Percentiles rank a stretch among this genome's conserved stretches.
These are phyloP conservation scores for Rhododendron mucronatum DNA, from an alignment of 148 eudicot genomes.

Conservation along the genomic window DNA sequence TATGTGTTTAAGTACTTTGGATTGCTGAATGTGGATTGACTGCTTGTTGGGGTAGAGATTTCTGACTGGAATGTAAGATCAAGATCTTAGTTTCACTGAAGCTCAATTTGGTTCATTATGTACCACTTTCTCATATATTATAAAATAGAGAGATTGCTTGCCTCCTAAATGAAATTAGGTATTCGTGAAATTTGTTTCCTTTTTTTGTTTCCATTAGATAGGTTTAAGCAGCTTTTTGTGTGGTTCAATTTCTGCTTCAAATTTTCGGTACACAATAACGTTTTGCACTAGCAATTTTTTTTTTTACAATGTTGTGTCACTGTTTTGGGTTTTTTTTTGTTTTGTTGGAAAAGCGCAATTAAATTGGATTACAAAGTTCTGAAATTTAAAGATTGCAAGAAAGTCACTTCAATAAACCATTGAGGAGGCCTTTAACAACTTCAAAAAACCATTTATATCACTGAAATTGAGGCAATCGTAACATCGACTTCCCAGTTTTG, in stretches of 20 bases:
- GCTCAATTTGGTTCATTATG: neutral
- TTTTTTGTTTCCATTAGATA: neutral
- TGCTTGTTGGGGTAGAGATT: neutral
- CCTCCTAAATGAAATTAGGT: neutral
- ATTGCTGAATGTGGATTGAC: constrained; percentile 9
- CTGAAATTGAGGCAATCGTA: neutral
- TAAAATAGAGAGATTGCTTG: neutral
- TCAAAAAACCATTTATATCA: too few relatives aligned
- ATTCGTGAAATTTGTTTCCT: neutral
- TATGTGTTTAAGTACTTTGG: neutral
- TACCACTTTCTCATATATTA: too few relatives aligned
- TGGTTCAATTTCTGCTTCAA: neutral
- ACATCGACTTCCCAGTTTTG: neutral
- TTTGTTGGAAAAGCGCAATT: neutral
- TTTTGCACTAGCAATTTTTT: neutral
- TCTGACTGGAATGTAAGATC: constrained; percentile 21
- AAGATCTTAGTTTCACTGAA: constrained; percentile 1
- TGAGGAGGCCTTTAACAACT: too few relatives aligned
- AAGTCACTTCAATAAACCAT: neutral
- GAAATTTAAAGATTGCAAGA: neutral
- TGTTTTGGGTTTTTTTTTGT: neutral
- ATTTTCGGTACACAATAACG: neutral
- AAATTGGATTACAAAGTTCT: neutral
- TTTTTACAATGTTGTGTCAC: neutral
- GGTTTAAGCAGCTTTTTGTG: neutral